Evolutionary conservation across 306 rosid genomes (phyloP), one percentile per base, ranked within the genome.

Genomic region (Rubus idaeus): DNA sequence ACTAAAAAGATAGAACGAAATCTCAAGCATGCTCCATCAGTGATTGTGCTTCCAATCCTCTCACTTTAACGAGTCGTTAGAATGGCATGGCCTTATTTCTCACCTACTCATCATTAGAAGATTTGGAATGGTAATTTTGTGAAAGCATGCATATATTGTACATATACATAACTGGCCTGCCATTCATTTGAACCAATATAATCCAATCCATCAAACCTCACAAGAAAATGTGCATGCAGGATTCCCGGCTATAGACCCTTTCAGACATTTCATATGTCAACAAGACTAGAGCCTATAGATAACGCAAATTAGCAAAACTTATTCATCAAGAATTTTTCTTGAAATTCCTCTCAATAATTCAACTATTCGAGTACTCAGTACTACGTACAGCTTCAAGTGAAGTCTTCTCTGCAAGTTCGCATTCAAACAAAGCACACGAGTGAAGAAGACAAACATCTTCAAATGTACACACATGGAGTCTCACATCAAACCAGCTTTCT

Each of bases 41-140:
- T 39, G 75, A 70, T 20, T 16, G n/a, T 67, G 30, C 68, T 23
- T 55, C 57, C 66, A 23, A 4, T 67, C 74, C 65, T 77, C 65
- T 75, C 82, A 81, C 83, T 51, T 76, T 81, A 74, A 57, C 65
- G 45, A 78, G 68, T 83, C 69, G 26, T 47, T 5, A 30, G 23
- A 70, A 50, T 18, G 21, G 21, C 57, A 75, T 30, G 78, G 45
- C 51, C 57, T 45, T 74, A 13, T 18, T 73, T 45, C 30, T 10
- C 70, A 46, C 30, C 40, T 30, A 63, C 11, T 17, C 46, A 47
- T 75, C 50, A 44, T 68, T 46, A 55, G 2, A 47, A 68, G 13
- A 11, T 42, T 40, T 77, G 46, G 10, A 76, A 45, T 45, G 16
- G 68, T 3, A 52, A 42, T 41, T 65, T 65, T 63, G 62, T 30